Conservation (phyloP, 768 basidiomycete genomes). For the Panellus pusillus region DNA sequence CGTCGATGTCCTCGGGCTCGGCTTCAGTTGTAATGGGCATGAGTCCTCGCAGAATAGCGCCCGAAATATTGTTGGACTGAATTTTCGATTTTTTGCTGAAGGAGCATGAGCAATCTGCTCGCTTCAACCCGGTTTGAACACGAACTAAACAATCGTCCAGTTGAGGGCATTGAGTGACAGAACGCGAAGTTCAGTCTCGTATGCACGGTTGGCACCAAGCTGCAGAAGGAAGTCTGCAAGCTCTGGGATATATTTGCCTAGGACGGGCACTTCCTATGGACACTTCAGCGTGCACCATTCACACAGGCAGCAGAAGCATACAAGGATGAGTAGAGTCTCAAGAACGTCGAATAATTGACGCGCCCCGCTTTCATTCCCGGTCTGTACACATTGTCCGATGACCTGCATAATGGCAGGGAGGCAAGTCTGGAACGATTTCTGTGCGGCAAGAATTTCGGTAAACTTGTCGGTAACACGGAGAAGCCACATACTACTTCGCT, state of each 20-base stretch:
- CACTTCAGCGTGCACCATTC: slow-evolving; percentile 10
- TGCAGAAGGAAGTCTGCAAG: slow-evolving; percentile 86
- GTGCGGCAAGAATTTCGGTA: slow-evolving; percentile 4
- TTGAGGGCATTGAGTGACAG: slow-evolving; percentile 91
- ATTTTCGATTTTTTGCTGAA: slow-evolving; percentile 94
- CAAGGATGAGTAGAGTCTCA: slow-evolving; percentile 92
- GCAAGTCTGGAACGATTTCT: slow-evolving; percentile 87
- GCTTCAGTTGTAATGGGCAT: slow-evolving; percentile 94
- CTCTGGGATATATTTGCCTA: slow-evolving; percentile 84
- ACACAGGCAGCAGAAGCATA: slow-evolving; percentile 33
- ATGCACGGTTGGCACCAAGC: slow-evolving; percentile 75
- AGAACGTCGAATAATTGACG: slow-evolving; percentile 93
- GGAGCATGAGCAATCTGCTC: slow-evolving; percentile 9
- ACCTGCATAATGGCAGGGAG: slow-evolving; percentile 89
- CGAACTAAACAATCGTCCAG: slow-evolving; percentile 96
- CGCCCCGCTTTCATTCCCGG: slow-evolving; percentile 76
- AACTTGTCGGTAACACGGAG: background rate
- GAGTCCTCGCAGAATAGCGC: slow-evolving; percentile 83
- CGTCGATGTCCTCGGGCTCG: slow-evolving; percentile 91
- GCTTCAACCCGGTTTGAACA: slow-evolving; percentile 5
- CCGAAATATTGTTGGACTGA: slow-evolving; percentile 80
- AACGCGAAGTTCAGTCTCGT: slow-evolving; percentile 80
- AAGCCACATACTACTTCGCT: slow-evolving; percentile 68
- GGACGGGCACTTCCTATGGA: slow-evolving; percentile 85
- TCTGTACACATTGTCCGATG: slow-evolving; percentile 78